Evolutionary conservation across 177 flowering plant genomes (phyloP), one percentile per base, ranked within the genome.

Genomic region (Vitis hybrid): DNA sequence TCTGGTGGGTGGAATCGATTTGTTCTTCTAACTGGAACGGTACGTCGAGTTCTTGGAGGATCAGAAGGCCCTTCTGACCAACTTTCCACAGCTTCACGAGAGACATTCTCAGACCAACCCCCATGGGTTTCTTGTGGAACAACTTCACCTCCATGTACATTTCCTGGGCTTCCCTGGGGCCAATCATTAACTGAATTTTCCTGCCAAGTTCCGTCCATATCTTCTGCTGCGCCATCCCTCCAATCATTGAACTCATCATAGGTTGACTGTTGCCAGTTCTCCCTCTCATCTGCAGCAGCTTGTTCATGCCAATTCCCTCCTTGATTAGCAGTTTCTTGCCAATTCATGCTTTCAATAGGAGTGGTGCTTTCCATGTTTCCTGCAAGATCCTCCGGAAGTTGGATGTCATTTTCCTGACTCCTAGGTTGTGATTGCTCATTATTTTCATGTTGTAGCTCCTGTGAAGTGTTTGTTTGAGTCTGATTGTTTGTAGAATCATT

Each of bases 1-100:
- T 93, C 98, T 20, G 94, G 93, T 15, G 87, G 92, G 64, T 84
- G 89, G 73, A 90, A 88, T 73, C 93, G 77, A 70, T 76, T 83
- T 55, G 74, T 64, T 67, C 94, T 83, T 76, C 95, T 78, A 51
- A 77, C 49, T 15, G 94, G 86, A 76, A 78, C 71, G 60, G 84
- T 71, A 51, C 86, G 84, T 11, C 85, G 84, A 66, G 62, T 74
- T 79, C 98, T 89, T 64, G 87, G 80, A 60, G 85, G 85, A 78
- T 75, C 86, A 63, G 87, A 77, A 71, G 87, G 85, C 68, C 81
- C 84, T 71, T 80, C 89, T 31, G 88, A 73, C 94, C 91, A 85
- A 77, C 75, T 85, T 57, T 69, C 84, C 49, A 66, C 71, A 72
- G 83, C 81, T 70, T 82, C 87, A 55, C 80, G 80, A 59, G 89